Percentiles rank a stretch among this genome's conserved stretches.
These are phyloP conservation scores for Alisma plantagoaquatica DNA, from an alignment of 106 monocot genomes.

Conservation along the genomic window DNA sequence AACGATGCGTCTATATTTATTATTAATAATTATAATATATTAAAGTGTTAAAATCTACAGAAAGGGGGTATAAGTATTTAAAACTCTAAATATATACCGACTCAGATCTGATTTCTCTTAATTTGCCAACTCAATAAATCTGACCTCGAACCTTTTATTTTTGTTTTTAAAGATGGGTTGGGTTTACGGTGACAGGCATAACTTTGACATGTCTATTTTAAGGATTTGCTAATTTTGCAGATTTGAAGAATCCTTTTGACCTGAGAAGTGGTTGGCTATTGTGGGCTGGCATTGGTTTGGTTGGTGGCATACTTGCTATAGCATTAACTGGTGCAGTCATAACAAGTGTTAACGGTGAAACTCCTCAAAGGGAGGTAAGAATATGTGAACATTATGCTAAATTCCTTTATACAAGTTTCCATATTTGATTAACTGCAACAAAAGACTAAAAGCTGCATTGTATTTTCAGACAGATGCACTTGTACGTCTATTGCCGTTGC, in stretches of 20 bases:
- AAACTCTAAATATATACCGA: neutral
- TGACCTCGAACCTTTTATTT: no score
- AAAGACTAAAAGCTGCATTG: no score
- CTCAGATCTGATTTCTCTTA: conserved; percentile 1
- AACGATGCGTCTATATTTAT: no score
- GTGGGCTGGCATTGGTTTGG: conserved; percentile 65
- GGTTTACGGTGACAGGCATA: no score
- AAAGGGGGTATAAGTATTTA: no score
- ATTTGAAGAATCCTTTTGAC: conserved; percentile 62
- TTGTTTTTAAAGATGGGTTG: neutral
- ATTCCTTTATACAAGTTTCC: neutral
- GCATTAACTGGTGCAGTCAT: conserved; percentile 49
- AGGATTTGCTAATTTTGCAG: conserved; percentile 23
- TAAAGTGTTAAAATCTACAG: no score
- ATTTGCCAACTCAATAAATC: no score
- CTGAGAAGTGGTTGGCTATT: conserved; percentile 78
- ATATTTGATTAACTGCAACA: no score
- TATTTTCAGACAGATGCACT: conserved; percentile 72
- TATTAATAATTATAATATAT: no score
- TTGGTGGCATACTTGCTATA: conserved; percentile 45
- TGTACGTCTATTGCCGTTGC: conserved; percentile 63
- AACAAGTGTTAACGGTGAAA: conserved; percentile 45
- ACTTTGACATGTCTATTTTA: no score
- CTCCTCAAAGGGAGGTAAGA: conserved; percentile 63
- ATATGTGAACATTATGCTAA: neutral